Conservation (phyloP, 208 protist species). For the Leishmania lainsoni region DNA sequence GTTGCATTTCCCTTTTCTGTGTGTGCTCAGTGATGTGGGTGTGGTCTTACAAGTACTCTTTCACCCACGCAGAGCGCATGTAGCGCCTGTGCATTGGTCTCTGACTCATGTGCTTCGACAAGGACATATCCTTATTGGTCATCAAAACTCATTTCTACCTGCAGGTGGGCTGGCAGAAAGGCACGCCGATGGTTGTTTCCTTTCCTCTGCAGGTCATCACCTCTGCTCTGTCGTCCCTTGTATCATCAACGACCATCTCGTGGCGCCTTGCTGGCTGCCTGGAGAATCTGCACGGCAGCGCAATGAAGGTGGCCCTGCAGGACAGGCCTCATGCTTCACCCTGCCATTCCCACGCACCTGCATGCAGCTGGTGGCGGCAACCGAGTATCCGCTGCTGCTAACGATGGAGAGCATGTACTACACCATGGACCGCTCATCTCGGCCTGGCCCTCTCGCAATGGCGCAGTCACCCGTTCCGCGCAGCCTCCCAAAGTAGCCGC, state of each 20-base stretch:
- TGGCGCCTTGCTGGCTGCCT: constrained; percentile 54
- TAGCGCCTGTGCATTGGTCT: constrained; percentile 45
- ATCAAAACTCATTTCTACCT: constrained; percentile 47
- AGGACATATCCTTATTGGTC: constrained; percentile 59
- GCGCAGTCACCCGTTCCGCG: not conserved
- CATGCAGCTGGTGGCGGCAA: constrained; percentile 9
- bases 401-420: constrained; percentile 24
- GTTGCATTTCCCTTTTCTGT: constrained; percentile 43
- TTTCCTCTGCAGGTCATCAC: constrained; percentile 59
- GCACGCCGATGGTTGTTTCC: constrained; percentile 38
- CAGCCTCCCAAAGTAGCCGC: not conserved
- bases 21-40: constrained; percentile 63
- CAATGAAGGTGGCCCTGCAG: constrained; percentile 4
- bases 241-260: constrained; percentile 43
- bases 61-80: constrained; percentile 38
- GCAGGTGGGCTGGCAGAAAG: constrained; percentile 37
- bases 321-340: not conserved
- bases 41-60: constrained; percentile 54
- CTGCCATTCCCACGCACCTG: not conserved
- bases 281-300: constrained; percentile 40
- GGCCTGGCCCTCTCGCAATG: not conserved
- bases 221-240: constrained; percentile 43
- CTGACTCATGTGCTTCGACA: constrained; percentile 45
- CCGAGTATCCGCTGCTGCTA: constrained; percentile 22
- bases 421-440: constrained; percentile 8